Evolutionary conservation across 352 stramenopile genomes (phyloP).

Genomic region (Phytophthora cryptogea): DNA sequence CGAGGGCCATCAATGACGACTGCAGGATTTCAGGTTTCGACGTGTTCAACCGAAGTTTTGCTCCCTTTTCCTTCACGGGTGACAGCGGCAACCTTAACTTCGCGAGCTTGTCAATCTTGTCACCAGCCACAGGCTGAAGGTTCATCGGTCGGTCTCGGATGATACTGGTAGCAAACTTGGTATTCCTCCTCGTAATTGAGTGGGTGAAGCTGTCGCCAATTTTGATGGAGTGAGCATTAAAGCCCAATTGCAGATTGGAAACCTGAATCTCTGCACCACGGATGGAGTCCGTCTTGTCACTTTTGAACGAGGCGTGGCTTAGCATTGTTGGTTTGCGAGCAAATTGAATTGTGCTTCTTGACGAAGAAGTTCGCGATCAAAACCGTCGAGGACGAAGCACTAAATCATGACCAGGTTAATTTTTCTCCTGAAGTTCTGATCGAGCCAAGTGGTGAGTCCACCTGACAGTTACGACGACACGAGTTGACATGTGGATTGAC

Average conservation of each 20-base stretch:
- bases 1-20: constrained; percentile 5
- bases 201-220: neutral
- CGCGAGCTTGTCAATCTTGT: neutral
- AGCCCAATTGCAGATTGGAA: neutral
- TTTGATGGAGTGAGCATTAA: neutral
- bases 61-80: neutral
- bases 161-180: neutral
- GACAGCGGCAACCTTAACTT: neutral
- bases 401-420: neutral
- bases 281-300: neutral
- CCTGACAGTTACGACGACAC: neutral
- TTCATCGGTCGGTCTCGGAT: neutral
- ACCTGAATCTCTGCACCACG: neutral
- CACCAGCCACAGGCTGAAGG: neutral
- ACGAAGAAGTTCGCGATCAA: neutral
- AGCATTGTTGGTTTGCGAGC: constrained; percentile 5
- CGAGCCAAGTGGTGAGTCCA: neutral
- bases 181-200: neutral
- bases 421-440: constrained; percentile 4
- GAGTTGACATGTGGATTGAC: too few relatives aligned
- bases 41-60: neutral
- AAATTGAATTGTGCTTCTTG: neutral
- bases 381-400: constrained; percentile 3
- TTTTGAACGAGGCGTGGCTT: constrained; percentile 2
- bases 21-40: neutral